phyloP scores from a whole-genome alignment of 2,329 filamentous ascomycete species.

The Aspergillus sergii region DNA sequence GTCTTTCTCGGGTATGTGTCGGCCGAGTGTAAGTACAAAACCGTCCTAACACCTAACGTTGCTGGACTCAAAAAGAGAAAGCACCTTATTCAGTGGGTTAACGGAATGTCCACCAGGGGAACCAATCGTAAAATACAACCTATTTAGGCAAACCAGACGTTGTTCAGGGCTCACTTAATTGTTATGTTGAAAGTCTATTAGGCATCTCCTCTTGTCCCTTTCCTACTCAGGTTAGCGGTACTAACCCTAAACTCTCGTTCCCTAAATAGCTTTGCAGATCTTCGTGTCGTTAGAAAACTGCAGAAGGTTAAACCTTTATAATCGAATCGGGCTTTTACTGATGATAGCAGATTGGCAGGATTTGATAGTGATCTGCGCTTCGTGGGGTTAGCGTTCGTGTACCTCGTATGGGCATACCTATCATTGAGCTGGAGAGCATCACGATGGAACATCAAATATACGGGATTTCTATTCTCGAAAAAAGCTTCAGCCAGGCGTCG shows the following conservation, averaged over 20 bases:
- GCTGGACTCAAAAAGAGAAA: neutral
- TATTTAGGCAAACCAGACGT: neutral
- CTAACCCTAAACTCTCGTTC: neutral
- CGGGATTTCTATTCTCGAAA: neutral
- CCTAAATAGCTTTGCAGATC: neutral
- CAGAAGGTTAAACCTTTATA: neutral
- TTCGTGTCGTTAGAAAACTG: neutral
- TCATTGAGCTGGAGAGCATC: neutral
- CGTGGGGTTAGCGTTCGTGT: neutral
- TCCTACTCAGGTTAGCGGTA: neutral
- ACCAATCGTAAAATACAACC: neutral
- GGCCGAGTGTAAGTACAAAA: neutral
- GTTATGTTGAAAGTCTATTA: too few relatives aligned
- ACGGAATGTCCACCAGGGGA: fast-evolving
- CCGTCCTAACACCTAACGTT: neutral
- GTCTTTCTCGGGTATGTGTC: too few relatives aligned
- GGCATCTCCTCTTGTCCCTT: neutral
- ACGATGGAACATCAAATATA: too few relatives aligned
- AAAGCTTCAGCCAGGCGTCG: neutral
- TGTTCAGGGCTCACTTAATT: neutral
- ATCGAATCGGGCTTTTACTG: neutral
- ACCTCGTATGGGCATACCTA: neutral
- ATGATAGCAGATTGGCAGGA: neutral
- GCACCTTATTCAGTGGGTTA: fast-evolving
- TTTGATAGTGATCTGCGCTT: neutral